Base-by-base conservation (phyloP, 306 rosid genomes). In the Cicer arietinum region DNA sequence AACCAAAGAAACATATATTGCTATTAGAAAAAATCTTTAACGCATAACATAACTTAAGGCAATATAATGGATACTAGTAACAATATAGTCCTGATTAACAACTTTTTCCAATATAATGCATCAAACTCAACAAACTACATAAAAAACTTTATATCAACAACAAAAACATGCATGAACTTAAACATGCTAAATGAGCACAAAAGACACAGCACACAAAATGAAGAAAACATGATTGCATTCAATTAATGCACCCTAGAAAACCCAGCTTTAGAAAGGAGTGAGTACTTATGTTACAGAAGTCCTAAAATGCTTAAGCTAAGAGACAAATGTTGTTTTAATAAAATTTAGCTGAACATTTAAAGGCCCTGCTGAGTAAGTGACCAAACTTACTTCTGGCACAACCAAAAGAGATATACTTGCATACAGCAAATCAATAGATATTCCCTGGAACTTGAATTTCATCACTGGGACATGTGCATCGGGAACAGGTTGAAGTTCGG, bases 401-500 rank as follows among this genome's bases (percentile, higher is more conserved):
- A 94, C 93, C 88, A 90, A 89, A 77, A 69, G 83, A 13, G 99
- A 92, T 80, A 92, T 77, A 52, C 99, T 86, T 37, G 97, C 99
- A 88, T 94, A 94, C 62, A 94, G 88, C 86, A 94, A 90, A 85
- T 94, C 97, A 62, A 92, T 82, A 76, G 96, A 90, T 83, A 94
- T 94, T 53, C 96, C 96, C 77, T 77, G 92, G 82, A 89, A 92
- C 82, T 94, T 94, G 95, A 94, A 90, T 82, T 87, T 92, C 97
- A 94, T 92, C 39, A 94, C 99, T 25, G 99, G 99, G 40, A 94
- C 97, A 77, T 92, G 99, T 64, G 99, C 99, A 89, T 89, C 93
- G 6, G 95, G 86, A 78, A 94, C 90, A 11, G 89, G 92, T 78
- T 92, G 97, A 81, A 94, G 97, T 79, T 94, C 99, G 6, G 97